Evolutionary conservation across 208 protist species (phyloP), one percentile per base, ranked within the genome.

Genomic region (Entamoeba dispar): DNA sequence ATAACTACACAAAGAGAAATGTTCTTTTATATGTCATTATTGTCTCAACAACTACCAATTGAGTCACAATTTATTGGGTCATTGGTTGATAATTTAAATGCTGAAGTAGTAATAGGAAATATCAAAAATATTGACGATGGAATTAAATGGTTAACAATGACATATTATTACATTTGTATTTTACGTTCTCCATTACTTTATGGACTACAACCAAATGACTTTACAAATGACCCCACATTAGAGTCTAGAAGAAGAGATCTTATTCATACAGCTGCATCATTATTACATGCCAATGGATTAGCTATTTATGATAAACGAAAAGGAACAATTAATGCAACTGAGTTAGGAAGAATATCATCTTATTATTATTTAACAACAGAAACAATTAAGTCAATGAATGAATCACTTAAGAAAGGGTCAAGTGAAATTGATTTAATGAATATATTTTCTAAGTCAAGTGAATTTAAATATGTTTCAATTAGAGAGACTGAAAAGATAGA

Each of bases 41-140:
- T 99, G 10, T 99, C 98, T 93, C 95, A 99, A 94, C 98, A 99
- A 96, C 95, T 99, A 12, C 98, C 98, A 1, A 99, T 99, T 52
- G 99, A 99, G 95, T 98, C 96, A 93, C 98, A 99, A 94, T 97
- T 99, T 93, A 96, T 99, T 91, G 95, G 93, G 50, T 94, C 96
- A 1, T 94, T 99, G 38, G 93, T 98, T 0, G 98, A 99, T 94
- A 97, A 98, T 95, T 95, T 99, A 12, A 99, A 99, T 95, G 98
- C 98, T 14, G 98, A 99, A 95, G 97, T 99, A 92, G 97, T 98
- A 0, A 96, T 99, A 0, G 98, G 98, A 14, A 98, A 98, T 55
- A 96, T 99, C 0, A 94, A 96, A 94, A 98, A 93, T 91, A 95
- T 97, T 10, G 92, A 96, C 22, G 98, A 94, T 38, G 91, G 51